Percentiles rank a stretch among this genome's conserved stretches.
These are phyloP conservation scores for Physaria fendleri DNA, from an alignment of 345 rosid species.

Conservation along the genomic window DNA sequence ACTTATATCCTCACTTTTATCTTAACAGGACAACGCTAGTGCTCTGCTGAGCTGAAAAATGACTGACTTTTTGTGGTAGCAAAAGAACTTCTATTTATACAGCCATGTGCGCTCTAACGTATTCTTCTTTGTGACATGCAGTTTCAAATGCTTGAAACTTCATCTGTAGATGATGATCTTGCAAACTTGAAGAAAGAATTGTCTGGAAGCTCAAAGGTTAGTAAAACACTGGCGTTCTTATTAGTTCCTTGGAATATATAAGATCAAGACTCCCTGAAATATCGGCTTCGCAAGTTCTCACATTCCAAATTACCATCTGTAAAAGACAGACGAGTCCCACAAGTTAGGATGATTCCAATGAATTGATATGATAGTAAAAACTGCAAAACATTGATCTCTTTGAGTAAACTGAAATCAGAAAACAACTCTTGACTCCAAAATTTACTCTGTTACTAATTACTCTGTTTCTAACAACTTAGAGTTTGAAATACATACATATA, in stretches of 20 bases:
- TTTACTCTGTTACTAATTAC: background rate
- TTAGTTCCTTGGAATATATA: background rate
- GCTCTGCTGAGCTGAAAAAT: conserved; percentile 27
- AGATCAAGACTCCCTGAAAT: background rate
- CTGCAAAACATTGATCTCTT: background rate
- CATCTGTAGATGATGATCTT: conserved; percentile 54
- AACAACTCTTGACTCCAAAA: background rate
- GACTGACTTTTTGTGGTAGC: background rate
- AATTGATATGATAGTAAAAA: background rate
- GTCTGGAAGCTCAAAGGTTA: conserved; percentile 46
- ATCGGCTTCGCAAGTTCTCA: background rate
- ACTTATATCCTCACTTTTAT: background rate
- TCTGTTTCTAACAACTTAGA: background rate
- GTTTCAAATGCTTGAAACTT: conserved; percentile 49
- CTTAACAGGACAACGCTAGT: conserved; percentile 52
- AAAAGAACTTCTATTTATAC: background rate
- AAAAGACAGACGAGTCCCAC: background rate
- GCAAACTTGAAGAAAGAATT: conserved; percentile 43
- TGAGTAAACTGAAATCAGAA: background rate
- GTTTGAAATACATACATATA: background rate
- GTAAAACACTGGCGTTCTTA: background rate
- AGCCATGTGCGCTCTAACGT: background rate
- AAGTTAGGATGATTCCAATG: background rate
- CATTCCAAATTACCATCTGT: background rate
- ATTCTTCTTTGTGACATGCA: conserved; percentile 1